These are phyloP conservation scores for Phytophthora podocarpi DNA, from an alignment of 352 stramenopile species.

Conservation along the genomic window DNA sequence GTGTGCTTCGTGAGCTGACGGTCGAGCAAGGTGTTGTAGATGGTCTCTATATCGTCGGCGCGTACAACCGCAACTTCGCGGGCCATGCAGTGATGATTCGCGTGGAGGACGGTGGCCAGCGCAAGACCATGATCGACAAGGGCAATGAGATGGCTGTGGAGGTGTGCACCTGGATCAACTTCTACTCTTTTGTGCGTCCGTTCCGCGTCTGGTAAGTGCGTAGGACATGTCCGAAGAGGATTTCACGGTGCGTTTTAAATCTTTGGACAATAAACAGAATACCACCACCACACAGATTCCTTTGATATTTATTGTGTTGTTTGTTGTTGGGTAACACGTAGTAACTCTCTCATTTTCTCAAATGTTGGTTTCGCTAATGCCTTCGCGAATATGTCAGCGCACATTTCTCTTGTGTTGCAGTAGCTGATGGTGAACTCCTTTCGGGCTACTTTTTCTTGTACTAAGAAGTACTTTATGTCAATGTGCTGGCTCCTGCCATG, in stretches of 20 bases:
- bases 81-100: not conserved
- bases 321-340: not conserved
- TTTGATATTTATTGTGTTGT: no score
- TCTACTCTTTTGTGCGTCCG: not conserved
- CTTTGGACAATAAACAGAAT: slow-evolving; percentile 9
- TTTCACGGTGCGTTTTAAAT: slow-evolving; percentile 7
- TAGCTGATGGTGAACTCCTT: no score
- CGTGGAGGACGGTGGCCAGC: not conserved
- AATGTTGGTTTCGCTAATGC: not conserved
- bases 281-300: no score
- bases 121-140: not conserved
- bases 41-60: not conserved
- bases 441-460: no score
- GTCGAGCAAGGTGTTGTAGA: not conserved
- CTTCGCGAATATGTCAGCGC: slow-evolving; percentile 12
- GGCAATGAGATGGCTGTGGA: not conserved
- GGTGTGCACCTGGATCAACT: not conserved
- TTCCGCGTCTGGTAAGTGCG: not conserved
- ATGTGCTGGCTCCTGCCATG: no score
- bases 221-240: not conserved
- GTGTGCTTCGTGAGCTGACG: not conserved
- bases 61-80: not conserved
- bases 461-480: no score
- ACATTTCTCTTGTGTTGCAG: no score
- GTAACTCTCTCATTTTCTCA: not conserved